Evolutionary conservation across 306 rosid genomes (phyloP), one percentile per base, ranked within the genome.

Genomic region (Vigna unguiculata): DNA sequence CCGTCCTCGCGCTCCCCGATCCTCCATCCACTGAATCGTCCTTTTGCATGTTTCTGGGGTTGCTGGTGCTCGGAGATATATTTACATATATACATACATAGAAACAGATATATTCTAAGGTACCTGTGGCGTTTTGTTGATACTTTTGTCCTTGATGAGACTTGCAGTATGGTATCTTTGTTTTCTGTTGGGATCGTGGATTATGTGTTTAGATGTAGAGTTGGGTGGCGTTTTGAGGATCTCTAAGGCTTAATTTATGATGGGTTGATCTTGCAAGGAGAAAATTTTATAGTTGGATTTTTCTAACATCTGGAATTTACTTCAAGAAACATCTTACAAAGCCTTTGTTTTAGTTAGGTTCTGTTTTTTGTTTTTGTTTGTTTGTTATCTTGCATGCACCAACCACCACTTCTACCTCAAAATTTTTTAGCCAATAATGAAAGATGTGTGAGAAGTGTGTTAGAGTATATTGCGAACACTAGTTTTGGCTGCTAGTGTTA

Each of bases 141-240:
- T 67, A 78, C 86, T 85, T 83, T 77, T 82, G 84, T 75, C 80
- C 45, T 40, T 75, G 68, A 60, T 75, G 64, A 67, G 69, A 58
- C 83, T 65, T 74, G 86, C 76, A 36, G 72, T 78, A 69, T 64
- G 86, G 88, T 68, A 81, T 81, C 80, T 46, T 71, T 73, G 79
- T 70, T 70, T 70, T 74, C 58, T 67, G 61, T 76, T 69, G 64
- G 67, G 74, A 76, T 70, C 75, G 79, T 63, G 84, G 75, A 65
- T 76, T 60, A 59, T 75, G 77, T 84, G 83, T 80, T 82, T 86
- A 83, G 74, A 81, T 85, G 82, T 86, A 88, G 96, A 86, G 93
- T 83, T 85, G 86, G 90, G 81, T 81, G 87, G 82, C 77, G 71
- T 87, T 88, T 85, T 52, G 91, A 85, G 95, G 90, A 81, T 86